Evolutionary conservation across 192 early-diverging fungal genomes (phyloP), one percentile per base, ranked within the genome.

Genomic region (Entophlyctis helioformis): DNA sequence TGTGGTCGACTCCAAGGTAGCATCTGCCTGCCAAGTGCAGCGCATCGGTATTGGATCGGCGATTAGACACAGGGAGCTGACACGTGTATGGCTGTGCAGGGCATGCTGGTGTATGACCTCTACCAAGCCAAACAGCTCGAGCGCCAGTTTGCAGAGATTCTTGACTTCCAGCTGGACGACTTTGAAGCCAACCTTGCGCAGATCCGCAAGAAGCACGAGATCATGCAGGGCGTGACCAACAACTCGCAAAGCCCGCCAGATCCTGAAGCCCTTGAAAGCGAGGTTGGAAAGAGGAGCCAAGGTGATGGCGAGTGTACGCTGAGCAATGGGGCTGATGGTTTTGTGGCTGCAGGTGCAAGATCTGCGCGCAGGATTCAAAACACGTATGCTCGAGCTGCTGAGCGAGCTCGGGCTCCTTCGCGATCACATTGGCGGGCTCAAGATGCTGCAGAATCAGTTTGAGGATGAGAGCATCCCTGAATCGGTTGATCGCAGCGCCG

Each of bases 91-190:
- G 4, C 29, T 8, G 4, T 31, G 29, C 24, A 63, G 60, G 60
- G 59, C 16, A 56, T 66, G 59, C 46, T 66, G 16, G 52, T 57
- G 46, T 71, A 64, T 38, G 61, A 71, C 42, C 39, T 71, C 4
- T 59, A 52, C 32, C 69, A 72, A 47, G 64, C 57, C 3, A 49
- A 64, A 39, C 42, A 47, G 11, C 49, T 72, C 10, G 51, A 68
- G 18, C 51, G 51, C 26, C 69, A 72, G 40, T 68, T 72, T 37
- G 51, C 53, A 6, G 69, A 72, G 26, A 68, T 67, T 16, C 46
- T 72, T 2, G 60, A 72, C 36, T 59, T 43, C 22, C 58, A 64
- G 37, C 46, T 72, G 25, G 69, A 72, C 39, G 69, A 72, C 29
- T 72, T 66, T 44, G 69, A 72, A 23, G 23, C 46, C 33, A 26